Evolutionary conservation across 495 filamentous ascomycete genomes (phyloP).

Genomic region (Darksidea phi): DNA sequence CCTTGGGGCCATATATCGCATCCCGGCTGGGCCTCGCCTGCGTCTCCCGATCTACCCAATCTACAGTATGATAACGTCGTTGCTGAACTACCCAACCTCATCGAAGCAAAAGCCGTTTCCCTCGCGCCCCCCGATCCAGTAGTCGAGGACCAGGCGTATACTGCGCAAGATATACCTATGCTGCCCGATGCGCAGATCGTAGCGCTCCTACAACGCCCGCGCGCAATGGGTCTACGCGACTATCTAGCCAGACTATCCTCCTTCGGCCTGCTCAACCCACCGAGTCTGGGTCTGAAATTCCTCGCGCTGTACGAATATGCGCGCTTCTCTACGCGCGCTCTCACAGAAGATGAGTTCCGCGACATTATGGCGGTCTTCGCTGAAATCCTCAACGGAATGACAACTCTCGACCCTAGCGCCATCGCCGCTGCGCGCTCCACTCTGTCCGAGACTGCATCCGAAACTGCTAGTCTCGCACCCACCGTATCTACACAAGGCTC

Average conservation of each 20-base stretch:
- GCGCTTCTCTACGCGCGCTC: conserved; percentile 65
- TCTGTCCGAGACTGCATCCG: conserved; percentile 1
- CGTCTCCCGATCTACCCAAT: conserved; percentile 68
- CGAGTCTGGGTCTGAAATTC: conserved; percentile 61
- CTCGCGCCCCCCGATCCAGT: conserved; percentile 66
- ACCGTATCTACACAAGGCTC: conserved; percentile 18
- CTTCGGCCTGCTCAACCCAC: conserved; percentile 62
- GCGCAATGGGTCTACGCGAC: conserved; percentile 72
- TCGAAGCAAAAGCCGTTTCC: conserved; percentile 88
- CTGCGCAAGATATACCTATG: conserved; percentile 14
- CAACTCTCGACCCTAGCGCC: conserved; percentile 52
- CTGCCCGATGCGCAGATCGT: conserved; percentile 63
- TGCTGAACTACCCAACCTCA: conserved; percentile 80
- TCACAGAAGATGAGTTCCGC: conserved; percentile 71
- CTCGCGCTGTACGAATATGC: conserved; percentile 76
- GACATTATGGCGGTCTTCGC: conserved; percentile 84
- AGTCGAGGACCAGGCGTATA: conserved; percentile 9
- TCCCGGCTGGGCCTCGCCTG: conserved; percentile 83
- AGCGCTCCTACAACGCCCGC: conserved; percentile 66
- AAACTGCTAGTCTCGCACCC: conserved; percentile 19
- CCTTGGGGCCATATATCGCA: conserved; percentile 82
- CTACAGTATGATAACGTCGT: conserved; percentile 81
- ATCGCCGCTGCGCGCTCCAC: conserved; percentile 21
- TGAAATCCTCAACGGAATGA: conserved; percentile 75
- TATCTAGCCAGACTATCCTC: conserved; percentile 72